phyloP scores from a whole-genome alignment of 2,329 filamentous ascomycete species.

The Xylaria digitata region DNA sequence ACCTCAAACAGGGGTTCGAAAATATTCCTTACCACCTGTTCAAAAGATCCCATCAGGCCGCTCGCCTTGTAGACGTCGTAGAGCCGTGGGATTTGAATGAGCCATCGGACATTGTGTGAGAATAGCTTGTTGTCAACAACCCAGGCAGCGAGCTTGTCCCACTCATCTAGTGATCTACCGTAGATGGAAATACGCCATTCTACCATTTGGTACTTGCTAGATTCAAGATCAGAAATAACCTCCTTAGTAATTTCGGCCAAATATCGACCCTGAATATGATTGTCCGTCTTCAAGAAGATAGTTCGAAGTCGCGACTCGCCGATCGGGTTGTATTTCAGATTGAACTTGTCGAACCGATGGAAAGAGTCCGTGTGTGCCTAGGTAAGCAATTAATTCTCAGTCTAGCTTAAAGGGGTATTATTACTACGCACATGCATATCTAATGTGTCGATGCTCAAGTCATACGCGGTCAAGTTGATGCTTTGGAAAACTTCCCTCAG shows the following conservation, averaged over 20 bases:
- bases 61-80: constrained; percentile 96
- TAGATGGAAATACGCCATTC: constrained; percentile 99
- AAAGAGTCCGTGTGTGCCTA: constrained; percentile 97
- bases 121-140: constrained; percentile 98
- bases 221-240: constrained; percentile 95
- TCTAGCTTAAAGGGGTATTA: not conserved
- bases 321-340: constrained; percentile 97
- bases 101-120: constrained; percentile 96
- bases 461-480: constrained; percentile 96
- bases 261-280: constrained; percentile 95
- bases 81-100: constrained; percentile 92
- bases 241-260: constrained; percentile 98
- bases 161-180: constrained; percentile 89
- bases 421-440: constrained; percentile 87
- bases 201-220: constrained; percentile 99
- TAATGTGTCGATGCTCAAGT: constrained; percentile 96
- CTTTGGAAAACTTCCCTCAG: constrained; percentile 94
- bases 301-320: constrained; percentile 94
- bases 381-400: constrained; percentile 29
- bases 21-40: constrained; percentile 89
- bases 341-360: constrained; percentile 99
- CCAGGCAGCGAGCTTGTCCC: constrained; percentile 98
- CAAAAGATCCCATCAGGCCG: constrained; percentile 86
- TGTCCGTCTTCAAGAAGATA: constrained; percentile 99
- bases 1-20: constrained; percentile 96